Conservation (phyloP, 495 filamentous ascomycete species). For the Amphirosellinia nigrospora region DNA sequence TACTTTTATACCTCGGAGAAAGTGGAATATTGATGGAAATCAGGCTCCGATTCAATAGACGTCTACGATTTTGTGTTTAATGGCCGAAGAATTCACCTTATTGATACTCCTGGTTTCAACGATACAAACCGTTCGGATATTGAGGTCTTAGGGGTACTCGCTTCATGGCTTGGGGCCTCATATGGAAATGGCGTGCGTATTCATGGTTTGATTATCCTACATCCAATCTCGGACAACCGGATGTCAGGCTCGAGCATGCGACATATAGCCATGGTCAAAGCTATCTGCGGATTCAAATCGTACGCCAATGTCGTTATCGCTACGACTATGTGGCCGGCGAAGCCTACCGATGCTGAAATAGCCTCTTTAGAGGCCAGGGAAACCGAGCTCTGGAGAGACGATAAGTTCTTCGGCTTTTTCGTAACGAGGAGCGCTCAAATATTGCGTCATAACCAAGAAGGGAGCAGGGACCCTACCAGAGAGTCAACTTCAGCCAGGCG, state of each 20-base stretch:
- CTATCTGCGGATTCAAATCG: slow-evolving; percentile 28
- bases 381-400: background rate
- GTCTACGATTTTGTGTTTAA: background rate
- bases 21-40: background rate
- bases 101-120: slow-evolving; percentile 56
- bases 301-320: slow-evolving; percentile 31
- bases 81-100: slow-evolving; percentile 33
- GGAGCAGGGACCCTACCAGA: background rate
- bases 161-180: slow-evolving; percentile 31
- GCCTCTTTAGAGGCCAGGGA: background rate
- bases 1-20: background rate
- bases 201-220: slow-evolving; percentile 19
- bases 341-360: background rate
- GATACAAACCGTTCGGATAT: slow-evolving; percentile 46
- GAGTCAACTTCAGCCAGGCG: background rate
- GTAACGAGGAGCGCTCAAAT: background rate
- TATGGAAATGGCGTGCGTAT: slow-evolving; percentile 29
- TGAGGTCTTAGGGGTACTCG: slow-evolving; percentile 47
- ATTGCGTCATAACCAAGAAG: background rate
- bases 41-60: slow-evolving; percentile 1
- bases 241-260: slow-evolving; percentile 40
- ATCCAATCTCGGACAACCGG: slow-evolving; percentile 47
- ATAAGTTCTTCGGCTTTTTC: background rate
- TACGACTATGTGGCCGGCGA: slow-evolving; percentile 32
- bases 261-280: slow-evolving; percentile 38